Evolutionary conservation across 495 filamentous ascomycete genomes (phyloP).

Genomic region (Penicillium longicatenatum): DNA sequence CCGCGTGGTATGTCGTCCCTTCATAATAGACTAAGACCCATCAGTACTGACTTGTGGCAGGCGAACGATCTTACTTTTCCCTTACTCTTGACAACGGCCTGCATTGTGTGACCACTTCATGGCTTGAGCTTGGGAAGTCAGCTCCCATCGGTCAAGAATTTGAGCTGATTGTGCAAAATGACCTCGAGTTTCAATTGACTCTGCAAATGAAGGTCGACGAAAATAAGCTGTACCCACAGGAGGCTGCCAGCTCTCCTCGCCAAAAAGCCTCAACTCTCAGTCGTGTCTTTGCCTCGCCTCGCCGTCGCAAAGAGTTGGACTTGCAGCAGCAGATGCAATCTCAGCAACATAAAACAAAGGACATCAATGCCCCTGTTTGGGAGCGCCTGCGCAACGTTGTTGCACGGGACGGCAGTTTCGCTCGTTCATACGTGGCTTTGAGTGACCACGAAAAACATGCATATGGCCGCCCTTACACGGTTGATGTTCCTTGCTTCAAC

Average conservation of each 20-base stretch:
- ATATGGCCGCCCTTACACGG: conserved; percentile 82
- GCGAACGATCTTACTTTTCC: conserved; percentile 88
- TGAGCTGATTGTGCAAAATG: conserved; percentile 93
- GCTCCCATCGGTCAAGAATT: conserved; percentile 98
- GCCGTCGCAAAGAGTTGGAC: conserved; percentile 92
- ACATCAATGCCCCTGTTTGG: conserved; percentile 69
- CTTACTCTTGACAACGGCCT: conserved; percentile 95
- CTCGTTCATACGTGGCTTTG: conserved; percentile 85
- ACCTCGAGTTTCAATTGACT: conserved; percentile 95
- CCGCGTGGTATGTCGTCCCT: conserved; percentile 70
- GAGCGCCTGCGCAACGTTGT: conserved; percentile 84
- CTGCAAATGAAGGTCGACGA: conserved; percentile 92
- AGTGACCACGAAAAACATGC: conserved; percentile 87
- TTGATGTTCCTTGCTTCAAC: conserved; percentile 92
- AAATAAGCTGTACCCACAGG: conserved; percentile 52
- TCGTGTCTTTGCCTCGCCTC: conserved; percentile 88
- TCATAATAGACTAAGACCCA: conserved; percentile 5
- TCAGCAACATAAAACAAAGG: conserved; percentile 67
- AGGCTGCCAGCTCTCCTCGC: conserved; percentile 52
- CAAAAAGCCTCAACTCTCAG: conserved; percentile 87
- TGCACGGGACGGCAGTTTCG: conserved; percentile 89
- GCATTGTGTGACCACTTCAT: conserved; percentile 95
- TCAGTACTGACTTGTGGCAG: conserved; percentile 48
- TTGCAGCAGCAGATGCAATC: conserved; percentile 75
- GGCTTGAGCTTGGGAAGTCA: conserved; percentile 88